Evolutionary conservation across 169 alveolate species (phyloP), one percentile per base, ranked within the genome.

Genomic region (Theileria parva): DNA sequence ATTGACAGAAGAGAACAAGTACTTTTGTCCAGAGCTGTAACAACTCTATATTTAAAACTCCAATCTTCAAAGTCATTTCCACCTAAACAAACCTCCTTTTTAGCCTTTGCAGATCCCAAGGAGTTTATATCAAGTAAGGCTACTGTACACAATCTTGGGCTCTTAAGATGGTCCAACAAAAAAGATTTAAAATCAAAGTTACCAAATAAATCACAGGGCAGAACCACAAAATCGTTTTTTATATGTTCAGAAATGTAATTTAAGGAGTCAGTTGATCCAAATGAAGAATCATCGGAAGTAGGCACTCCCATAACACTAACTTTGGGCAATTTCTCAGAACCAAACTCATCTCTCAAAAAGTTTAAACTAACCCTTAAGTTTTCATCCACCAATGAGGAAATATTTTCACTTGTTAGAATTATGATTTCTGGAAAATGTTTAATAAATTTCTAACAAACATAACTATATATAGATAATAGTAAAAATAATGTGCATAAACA

Each of bases 161-260:
- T 77, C 64, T 53, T 27, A 44, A 19, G n/a, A 37, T 85, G 91
- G 17, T 69, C 25, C 39, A 67, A 25, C 25, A 79, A 30, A 30
- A 85, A 78, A 11, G 86, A 74, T 8, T 39, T 74, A 19, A 85
- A 34, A 53, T 85, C 79, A 13, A 85, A 77, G 6, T 34, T 11
- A 13, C 91, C 91, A 53, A 27, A 64, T 32, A 85, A 67, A 21
- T 85, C 91, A 32, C 91, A 77, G 4, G 91, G 91, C 12, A 85
- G 80, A 12, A 85, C 87, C 17, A 85, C 0, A 34, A 85, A 85
- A 48, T 68, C 85, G 21, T 59, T 50, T 19, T 67, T 60, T 11
- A 79, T 13, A 44, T 0, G n/a, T 30, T 48, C 65, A 21, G 85
- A 32, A 19, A 74, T 44, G 12, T 19, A 19, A 57, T 44, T 71